Evolutionary conservation across 2,329 filamentous ascomycete species (phyloP).

Genomic region (Hypocrella siamensis): DNA sequence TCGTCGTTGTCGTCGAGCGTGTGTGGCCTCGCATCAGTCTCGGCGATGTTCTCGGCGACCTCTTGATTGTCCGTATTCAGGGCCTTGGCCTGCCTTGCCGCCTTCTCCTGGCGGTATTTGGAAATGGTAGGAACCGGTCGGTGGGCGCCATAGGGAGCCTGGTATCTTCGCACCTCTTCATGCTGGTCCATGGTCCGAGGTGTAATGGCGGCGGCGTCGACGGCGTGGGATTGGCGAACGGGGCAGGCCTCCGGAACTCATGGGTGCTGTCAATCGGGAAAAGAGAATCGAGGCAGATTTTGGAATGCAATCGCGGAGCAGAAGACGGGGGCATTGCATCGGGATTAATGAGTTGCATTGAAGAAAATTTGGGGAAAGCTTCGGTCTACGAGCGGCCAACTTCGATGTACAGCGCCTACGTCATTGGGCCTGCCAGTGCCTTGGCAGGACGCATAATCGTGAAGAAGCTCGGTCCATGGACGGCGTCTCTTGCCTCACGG

Average conservation of each 20-base stretch:
- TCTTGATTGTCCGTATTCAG: conserved; percentile 12
- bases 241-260: no score
- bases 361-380: no score
- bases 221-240: background rate
- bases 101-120: conserved; percentile 29
- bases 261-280: background rate
- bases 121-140: conserved; percentile 33
- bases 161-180: conserved; percentile 21
- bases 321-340: no score
- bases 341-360: no score
- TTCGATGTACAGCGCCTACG: no score
- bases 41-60: conserved; percentile 1
- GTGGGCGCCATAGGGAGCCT: conserved; percentile 23
- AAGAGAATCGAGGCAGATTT: background rate
- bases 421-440: no score
- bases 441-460: no score
- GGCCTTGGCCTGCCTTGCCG: conserved; percentile 24
- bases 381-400: no score
- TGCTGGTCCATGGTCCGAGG: conserved; percentile 19
- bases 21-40: conserved; percentile 5
- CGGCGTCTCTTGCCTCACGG: no score
- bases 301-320: no score
- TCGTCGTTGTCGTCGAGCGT: no score
- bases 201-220: conserved; percentile 11
- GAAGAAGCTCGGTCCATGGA: no score